phyloP scores from a whole-genome alignment of 1,284 basidiomycete genomes.

The Heliocybe sulcata region DNA sequence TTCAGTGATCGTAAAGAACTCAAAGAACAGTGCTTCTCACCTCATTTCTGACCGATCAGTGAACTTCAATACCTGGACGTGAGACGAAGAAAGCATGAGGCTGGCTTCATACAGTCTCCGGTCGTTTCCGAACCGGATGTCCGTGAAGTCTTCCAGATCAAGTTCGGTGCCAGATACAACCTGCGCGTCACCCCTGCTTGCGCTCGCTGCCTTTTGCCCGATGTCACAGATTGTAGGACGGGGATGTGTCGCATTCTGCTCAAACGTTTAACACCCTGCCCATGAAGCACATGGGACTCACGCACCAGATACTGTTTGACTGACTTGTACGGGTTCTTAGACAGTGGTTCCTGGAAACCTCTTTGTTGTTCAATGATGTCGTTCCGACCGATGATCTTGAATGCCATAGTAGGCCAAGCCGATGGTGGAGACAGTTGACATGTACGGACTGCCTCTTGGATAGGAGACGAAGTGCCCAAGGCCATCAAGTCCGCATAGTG shows the following conservation, averaged over 20 bases:
- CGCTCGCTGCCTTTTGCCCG: constrained; percentile 35
- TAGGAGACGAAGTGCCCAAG: constrained; percentile 69
- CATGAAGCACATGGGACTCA: constrained; percentile 6
- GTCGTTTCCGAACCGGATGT: constrained; percentile 83
- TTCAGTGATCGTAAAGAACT: constrained; percentile 1
- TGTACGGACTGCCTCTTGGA: constrained; percentile 76
- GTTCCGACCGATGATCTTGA: constrained; percentile 70
- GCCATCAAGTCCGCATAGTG: constrained; percentile 52
- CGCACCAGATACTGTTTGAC: constrained; percentile 56
- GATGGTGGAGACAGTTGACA: constrained; percentile 74
- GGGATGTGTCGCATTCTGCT: constrained; percentile 34
- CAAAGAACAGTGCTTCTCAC: constrained; percentile 31
- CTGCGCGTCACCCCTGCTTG: constrained; percentile 45
- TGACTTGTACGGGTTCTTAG: constrained; percentile 44
- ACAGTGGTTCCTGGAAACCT: constrained; percentile 31
- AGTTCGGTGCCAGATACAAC: constrained; percentile 64
- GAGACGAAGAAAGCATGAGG: constrained; percentile 79
- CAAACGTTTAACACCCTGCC: constrained; percentile 5
- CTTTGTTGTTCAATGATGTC: constrained; percentile 66
- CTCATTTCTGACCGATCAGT: constrained; percentile 66
- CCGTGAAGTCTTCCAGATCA: constrained; percentile 65
- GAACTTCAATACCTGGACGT: constrained; percentile 56
- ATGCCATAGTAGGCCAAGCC: constrained; percentile 67
- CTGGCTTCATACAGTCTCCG: constrained; percentile 82
- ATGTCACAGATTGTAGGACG: constrained; percentile 46